Percentiles rank a stretch among this genome's conserved stretches.
Evolutionary conservation across 495 filamentous ascomycete species (phyloP).

Genomic region (Chaetomium cochliodes): DNA sequence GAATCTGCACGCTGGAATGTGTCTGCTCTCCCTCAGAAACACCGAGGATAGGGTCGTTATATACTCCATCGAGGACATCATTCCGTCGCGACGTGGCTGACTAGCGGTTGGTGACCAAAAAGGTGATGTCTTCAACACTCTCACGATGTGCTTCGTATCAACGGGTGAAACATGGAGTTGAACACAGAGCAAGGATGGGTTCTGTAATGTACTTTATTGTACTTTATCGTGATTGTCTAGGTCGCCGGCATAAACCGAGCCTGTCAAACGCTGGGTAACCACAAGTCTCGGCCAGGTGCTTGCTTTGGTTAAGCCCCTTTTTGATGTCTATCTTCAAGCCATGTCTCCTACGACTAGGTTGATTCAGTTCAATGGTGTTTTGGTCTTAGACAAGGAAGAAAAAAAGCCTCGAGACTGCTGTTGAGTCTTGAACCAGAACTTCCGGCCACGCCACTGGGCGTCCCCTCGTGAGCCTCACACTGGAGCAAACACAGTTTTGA

Average conservation of each 20-base stretch:
- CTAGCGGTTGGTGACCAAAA: background rate
- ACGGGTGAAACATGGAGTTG: conserved; percentile 7
- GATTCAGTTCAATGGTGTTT: background rate
- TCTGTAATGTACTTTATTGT: background rate
- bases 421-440: too few relatives aligned
- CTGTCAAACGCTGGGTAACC: conserved; percentile 3
- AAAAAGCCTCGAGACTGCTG: too few relatives aligned
- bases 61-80: background rate
- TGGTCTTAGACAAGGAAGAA: too few relatives aligned
- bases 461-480: background rate
- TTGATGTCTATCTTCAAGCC: background rate
- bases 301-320: too few relatives aligned
- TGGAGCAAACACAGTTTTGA: background rate
- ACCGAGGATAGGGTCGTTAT: background rate
- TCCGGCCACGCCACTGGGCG: too few relatives aligned
- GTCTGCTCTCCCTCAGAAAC: background rate
- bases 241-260: background rate
- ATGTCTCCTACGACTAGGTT: background rate
- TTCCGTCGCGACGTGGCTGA: background rate
- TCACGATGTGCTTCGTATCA: conserved; percentile 3
- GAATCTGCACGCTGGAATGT: background rate
- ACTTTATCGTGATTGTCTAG: background rate
- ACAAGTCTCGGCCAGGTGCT: background rate
- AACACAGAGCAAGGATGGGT: background rate
- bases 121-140: background rate